Conservation (phyloP, 306 rosid species). For the Acacia crassicarpa region DNA sequence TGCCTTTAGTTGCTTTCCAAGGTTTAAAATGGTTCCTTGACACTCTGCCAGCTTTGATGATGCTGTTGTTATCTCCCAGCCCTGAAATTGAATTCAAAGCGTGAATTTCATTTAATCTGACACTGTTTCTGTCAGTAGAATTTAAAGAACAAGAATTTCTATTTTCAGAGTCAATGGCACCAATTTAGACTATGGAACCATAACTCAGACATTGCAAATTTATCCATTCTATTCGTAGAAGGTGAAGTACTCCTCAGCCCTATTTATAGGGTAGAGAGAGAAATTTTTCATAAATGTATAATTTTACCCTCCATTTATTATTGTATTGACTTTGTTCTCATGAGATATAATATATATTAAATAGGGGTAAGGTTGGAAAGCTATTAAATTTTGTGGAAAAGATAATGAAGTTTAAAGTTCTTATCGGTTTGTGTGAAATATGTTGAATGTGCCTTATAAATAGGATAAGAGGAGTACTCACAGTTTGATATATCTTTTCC, state of each 20-base stretch:
- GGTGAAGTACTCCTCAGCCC: background rate
- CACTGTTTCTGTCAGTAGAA: background rate
- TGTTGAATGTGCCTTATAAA: too few relatives aligned
- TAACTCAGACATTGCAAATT: background rate
- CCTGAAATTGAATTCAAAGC: conserved; percentile 41
- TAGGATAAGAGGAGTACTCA: conserved; percentile 30
- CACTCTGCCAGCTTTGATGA: conserved; percentile 82
- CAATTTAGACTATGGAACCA: background rate
- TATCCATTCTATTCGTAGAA: conserved; percentile 1
- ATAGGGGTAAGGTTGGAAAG: too few relatives aligned
- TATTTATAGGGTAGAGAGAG: too few relatives aligned
- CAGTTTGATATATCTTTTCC: conserved; percentile 62
- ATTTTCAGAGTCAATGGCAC: background rate
- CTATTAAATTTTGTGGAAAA: too few relatives aligned
- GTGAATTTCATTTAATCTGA: background rate
- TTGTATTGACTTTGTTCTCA: too few relatives aligned
- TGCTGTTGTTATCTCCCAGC: conserved; percentile 86
- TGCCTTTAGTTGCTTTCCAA: conserved; percentile 57
- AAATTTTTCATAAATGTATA: too few relatives aligned
- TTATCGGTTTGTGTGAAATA: too few relatives aligned
- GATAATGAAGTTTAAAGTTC: too few relatives aligned
- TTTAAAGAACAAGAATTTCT: background rate
- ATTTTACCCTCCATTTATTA: too few relatives aligned
- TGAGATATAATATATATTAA: too few relatives aligned
- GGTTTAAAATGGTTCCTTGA: conserved; percentile 56